Conservation (phyloP, 352 stramenopile genomes). For the Aphanomyces invadans region DNA sequence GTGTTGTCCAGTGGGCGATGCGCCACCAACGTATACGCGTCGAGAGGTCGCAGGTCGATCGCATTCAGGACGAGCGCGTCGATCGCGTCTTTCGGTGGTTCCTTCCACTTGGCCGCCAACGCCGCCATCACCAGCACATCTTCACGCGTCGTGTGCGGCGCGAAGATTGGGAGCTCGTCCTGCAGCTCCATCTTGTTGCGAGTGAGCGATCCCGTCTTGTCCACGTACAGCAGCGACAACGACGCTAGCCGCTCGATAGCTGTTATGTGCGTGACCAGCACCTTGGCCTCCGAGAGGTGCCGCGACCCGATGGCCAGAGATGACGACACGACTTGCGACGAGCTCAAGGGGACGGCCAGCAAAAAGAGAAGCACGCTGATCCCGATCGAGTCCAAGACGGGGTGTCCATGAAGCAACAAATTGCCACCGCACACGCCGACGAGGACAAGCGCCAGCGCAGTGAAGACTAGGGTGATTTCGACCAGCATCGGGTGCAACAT, state of each 20-base stretch:
- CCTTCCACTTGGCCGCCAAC: constrained; percentile 91
- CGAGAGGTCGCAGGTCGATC: constrained; percentile 72
- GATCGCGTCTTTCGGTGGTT: constrained; percentile 88
- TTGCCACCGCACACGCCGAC: constrained; percentile 82
- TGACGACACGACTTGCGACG: constrained; percentile 90
- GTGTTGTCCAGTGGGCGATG: constrained; percentile 78
- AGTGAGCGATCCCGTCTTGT: constrained; percentile 95
- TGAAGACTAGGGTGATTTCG: constrained; percentile 89
- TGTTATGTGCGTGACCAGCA: constrained; percentile 87
- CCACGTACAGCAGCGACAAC: constrained; percentile 93
- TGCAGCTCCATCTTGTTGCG: constrained; percentile 93
- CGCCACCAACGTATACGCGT: constrained; percentile 77
- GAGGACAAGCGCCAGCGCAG: constrained; percentile 80
- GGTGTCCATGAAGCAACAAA: constrained; percentile 74
- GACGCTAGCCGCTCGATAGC: constrained; percentile 89
- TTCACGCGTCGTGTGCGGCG: constrained; percentile 65
- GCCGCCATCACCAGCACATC: constrained; percentile 87
- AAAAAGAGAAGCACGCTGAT: constrained; percentile 89
- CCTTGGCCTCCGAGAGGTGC: constrained; percentile 85
- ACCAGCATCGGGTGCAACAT: constrained; percentile 23
- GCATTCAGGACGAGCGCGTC: constrained; percentile 88
- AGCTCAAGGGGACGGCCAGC: constrained; percentile 89
- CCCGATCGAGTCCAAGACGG: constrained; percentile 68
- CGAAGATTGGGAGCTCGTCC: constrained; percentile 86
- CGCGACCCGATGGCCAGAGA: constrained; percentile 88